These are phyloP conservation scores for Populus hybrid DNA, from an alignment of 441 rosid species.

Conservation along the genomic window DNA sequence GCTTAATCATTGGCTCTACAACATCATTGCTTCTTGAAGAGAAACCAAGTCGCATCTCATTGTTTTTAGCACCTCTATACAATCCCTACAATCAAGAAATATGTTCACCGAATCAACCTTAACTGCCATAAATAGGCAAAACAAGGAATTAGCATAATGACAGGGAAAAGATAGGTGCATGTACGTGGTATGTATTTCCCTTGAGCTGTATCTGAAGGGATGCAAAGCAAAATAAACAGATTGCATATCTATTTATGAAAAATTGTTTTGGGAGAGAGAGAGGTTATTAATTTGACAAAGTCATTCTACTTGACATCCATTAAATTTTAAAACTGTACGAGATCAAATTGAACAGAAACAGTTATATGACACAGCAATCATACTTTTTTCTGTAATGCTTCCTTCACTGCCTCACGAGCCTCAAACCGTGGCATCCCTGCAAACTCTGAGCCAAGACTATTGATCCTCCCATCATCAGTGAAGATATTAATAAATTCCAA, in stretches of 20 bases:
- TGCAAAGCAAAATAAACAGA: background rate
- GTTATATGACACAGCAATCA: background rate
- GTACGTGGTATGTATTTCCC: background rate
- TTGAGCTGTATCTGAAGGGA: background rate
- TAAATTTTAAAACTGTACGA: too few species aligned
- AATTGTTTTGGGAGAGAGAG: too few species aligned
- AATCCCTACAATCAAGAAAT: slow-evolving; percentile 48
- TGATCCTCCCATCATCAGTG: slow-evolving; percentile 92
- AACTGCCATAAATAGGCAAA: background rate
- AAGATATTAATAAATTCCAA: slow-evolving; percentile 81
- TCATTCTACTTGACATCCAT: too few species aligned
- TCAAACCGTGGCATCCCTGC: slow-evolving; percentile 81
- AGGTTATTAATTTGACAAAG: too few species aligned
- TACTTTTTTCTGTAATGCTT: slow-evolving; percentile 74
- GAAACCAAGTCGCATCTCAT: slow-evolving; percentile 91
- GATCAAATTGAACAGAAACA: background rate
- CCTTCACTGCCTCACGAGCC: slow-evolving; percentile 82
- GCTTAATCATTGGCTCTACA: slow-evolving; percentile 89
- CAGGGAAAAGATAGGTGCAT: background rate
- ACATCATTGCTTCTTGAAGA: slow-evolving; percentile 87
- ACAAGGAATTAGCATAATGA: background rate
- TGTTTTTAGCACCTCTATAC: slow-evolving; percentile 71
- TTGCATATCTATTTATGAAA: background rate
- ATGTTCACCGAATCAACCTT: background rate
- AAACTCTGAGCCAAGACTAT: slow-evolving; percentile 69